These are phyloP conservation scores for Populus simonii DNA, from an alignment of 345 rosid species.

Conservation along the genomic window DNA sequence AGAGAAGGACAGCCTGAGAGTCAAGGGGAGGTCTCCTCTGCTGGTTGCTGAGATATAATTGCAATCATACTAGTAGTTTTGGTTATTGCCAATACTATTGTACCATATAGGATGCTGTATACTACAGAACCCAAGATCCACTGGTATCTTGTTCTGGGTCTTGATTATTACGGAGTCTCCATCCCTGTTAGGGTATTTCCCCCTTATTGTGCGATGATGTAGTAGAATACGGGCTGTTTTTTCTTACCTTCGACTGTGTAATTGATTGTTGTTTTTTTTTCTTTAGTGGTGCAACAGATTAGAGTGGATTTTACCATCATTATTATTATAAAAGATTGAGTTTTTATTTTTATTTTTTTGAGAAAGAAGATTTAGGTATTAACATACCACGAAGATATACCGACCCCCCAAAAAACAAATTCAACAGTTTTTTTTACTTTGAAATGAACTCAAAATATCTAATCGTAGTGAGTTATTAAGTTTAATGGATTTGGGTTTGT, in stretches of 20 bases:
- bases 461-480: too few relatives aligned
- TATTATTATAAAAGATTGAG: too few relatives aligned
- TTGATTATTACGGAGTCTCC: constrained; percentile 35
- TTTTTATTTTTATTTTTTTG: too few relatives aligned
- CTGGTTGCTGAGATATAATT: constrained; percentile 35
- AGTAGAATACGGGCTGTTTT: background rate
- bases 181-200: constrained; percentile 62
- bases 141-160: constrained; percentile 7
- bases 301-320: constrained; percentile 5
- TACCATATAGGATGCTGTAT: background rate
- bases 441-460: too few relatives aligned
- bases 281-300: background rate
- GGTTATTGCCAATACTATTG: constrained; percentile 26
- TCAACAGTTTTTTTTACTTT: too few relatives aligned
- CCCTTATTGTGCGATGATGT: constrained; percentile 71
- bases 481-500: too few relatives aligned
- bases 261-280: constrained; percentile 6
- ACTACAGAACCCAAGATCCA: constrained; percentile 13
- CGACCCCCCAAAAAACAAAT: too few relatives aligned
- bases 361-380: too few relatives aligned
- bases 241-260: constrained; percentile 3
- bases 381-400: too few relatives aligned
- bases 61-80: background rate
- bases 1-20: constrained; percentile 68
- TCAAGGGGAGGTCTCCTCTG: constrained; percentile 29